Evolutionary conservation across 164 flowering plant genomes (phyloP), one percentile per base, ranked within the genome.

Genomic region (Stephania yunnanensis): DNA sequence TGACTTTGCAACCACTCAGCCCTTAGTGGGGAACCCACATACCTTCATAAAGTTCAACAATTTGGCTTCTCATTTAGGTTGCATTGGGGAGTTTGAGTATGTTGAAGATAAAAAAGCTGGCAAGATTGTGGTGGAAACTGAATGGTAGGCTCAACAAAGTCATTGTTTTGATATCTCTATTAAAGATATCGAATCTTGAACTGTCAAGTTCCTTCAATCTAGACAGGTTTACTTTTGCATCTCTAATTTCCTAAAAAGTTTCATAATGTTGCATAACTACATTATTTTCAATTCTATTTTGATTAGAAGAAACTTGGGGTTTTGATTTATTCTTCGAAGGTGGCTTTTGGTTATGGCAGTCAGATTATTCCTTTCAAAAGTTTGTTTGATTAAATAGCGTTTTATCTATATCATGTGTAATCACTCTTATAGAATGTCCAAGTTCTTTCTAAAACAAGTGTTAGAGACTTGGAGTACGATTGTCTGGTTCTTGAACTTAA

Each of bases 61-160:
- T 75, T 44, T 71, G 25, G 10, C 10, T 73, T 64, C 11, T 11
- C 17, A 31, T 71, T 8, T 61, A 89, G 92, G 92, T 71, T 89
- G 86, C 66, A 87, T 89, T 79, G 90, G 92, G 5, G 92, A 89
- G 80, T 89, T 89, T 67, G 92, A 89, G 81, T 84, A 82, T 75
- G 89, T 89, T 46, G 90, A 89, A 78, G 92, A 89, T 29, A 89
- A 89, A 74, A 86, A 91, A 77, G 74, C 92, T 55, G 89, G 90
- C 1, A 87, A 89, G 71, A 86, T 89, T 79, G 92, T 87, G 71
- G 92, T 89, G 12, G 92, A 89, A 73, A n/a, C 81, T 87, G 69
- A 89, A 89, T 72, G 92, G 92, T 58, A 85, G 92, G 73, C 79
- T 89, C 77, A 89, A 89, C 86, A 89, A 89, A 77, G 90, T 89